A percentile compares a stretch with the other conserved stretches of the same genome.
phyloP scores from a whole-genome alignment of 2,329 filamentous ascomycete genomes.

The Ascochyta viciae-villosae region DNA sequence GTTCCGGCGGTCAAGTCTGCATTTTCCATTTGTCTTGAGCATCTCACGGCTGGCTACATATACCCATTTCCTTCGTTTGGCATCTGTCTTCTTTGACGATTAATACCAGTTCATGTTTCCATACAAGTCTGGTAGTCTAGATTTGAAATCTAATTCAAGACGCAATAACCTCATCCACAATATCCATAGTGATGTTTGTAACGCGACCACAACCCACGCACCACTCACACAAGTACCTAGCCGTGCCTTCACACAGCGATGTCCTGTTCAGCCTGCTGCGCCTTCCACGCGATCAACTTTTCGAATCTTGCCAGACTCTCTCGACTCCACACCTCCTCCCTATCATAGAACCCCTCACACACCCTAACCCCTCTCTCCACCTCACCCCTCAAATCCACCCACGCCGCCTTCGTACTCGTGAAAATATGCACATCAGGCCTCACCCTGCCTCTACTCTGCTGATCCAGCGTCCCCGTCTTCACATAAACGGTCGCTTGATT shows the following conservation, averaged over 20 bases:
- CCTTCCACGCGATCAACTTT: conserved; percentile 25
- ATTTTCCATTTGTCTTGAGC: not conserved
- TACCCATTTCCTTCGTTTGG: conserved; percentile 14
- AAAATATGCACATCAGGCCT: conserved; percentile 58
- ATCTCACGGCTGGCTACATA: conserved; percentile 5
- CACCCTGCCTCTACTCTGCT: conserved; percentile 39
- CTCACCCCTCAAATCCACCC: conserved; percentile 19
- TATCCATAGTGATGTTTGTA: too few relatives aligned
- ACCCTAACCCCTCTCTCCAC: too few relatives aligned
- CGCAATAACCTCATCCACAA: too few relatives aligned
- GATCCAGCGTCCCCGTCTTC: conserved; percentile 56
- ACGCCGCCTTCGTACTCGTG: conserved; percentile 49
- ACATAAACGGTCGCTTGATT: conserved; percentile 46
- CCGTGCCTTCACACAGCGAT: not conserved
- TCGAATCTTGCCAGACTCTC: too few relatives aligned
- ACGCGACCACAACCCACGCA: too few relatives aligned
- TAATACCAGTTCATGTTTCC: not conserved
- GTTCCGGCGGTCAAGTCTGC: not conserved
- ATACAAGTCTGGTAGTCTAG: not conserved
- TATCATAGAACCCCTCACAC: too few relatives aligned
- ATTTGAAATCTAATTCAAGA: too few relatives aligned
- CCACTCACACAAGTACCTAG: too few relatives aligned
- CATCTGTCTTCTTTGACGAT: not conserved
- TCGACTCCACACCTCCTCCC: too few relatives aligned
- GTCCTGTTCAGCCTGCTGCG: conserved; percentile 4